Evolutionary conservation across 2,329 filamentous ascomycete genomes (phyloP).

Genomic region (Claviceps sp.): DNA sequence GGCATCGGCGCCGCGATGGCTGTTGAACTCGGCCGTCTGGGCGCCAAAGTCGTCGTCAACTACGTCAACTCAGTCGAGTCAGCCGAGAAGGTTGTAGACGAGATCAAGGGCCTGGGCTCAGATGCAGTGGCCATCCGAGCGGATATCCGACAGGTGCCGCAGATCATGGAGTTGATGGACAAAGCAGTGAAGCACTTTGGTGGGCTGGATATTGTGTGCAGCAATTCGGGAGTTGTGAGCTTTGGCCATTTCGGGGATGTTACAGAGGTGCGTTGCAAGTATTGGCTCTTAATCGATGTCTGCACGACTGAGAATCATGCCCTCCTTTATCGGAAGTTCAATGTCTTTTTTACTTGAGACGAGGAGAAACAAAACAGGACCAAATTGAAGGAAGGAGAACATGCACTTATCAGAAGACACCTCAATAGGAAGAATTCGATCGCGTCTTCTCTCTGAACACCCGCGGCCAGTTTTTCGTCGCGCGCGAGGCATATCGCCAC

Average conservation of each 20-base stretch:
- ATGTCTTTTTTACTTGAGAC: background rate
- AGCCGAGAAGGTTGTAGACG: constrained; percentile 41
- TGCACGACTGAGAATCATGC: background rate
- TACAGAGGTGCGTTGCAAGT: background rate
- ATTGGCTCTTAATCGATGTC: background rate
- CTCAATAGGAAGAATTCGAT: constrained; percentile 51
- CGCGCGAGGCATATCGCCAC: constrained; percentile 56
- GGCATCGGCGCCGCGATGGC: constrained; percentile 48
- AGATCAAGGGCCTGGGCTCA: constrained; percentile 41
- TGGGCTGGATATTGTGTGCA: constrained; percentile 56
- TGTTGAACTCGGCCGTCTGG: constrained; percentile 40
- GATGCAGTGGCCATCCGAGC: constrained; percentile 53
- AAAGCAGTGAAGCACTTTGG: constrained; percentile 50
- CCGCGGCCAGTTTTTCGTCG: constrained; percentile 59
- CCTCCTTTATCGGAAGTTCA: too few species aligned
- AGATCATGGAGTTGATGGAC: constrained; percentile 51
- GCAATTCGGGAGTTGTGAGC: constrained; percentile 41
- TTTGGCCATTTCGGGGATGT: background rate
- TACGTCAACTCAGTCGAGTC: constrained; percentile 43
- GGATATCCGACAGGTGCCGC: constrained; percentile 49
- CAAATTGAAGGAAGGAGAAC: background rate
- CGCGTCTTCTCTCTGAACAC: constrained; percentile 58
- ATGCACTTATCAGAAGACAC: background rate
- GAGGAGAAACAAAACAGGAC: background rate
- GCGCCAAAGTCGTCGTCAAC: constrained; percentile 45